A percentile compares a stretch with the other conserved stretches of the same genome.
Conservation (phyloP, 2,329 filamentous ascomycete genomes). For the Proliferodiscus dingleyae region DNA sequence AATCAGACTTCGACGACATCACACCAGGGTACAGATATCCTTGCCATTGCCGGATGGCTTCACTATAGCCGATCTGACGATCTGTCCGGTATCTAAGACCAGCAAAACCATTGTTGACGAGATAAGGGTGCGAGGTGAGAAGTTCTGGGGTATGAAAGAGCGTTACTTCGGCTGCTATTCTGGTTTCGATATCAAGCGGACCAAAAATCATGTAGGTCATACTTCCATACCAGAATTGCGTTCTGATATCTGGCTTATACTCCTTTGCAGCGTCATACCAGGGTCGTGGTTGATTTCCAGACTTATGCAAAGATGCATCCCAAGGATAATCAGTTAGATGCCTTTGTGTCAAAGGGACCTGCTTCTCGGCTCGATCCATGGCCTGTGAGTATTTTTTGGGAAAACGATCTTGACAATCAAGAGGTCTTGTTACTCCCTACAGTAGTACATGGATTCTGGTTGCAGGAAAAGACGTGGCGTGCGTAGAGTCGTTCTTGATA, state of each 20-base stretch:
- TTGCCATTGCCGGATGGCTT: too few relatives aligned
- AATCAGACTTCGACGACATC: too few relatives aligned
- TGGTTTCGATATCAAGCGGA: not conserved
- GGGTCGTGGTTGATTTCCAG: not conserved
- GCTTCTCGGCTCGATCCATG: too few relatives aligned
- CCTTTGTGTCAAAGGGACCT: too few relatives aligned
- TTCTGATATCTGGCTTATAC: too few relatives aligned
- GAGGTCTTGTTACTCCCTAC: slow-evolving; percentile 1
- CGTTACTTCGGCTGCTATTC: slow-evolving; percentile 3
- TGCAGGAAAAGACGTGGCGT: slow-evolving; percentile 3
- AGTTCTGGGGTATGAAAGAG: slow-evolving; percentile 3
- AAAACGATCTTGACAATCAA: not conserved
- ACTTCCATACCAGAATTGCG: not conserved
- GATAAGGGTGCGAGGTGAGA: slow-evolving; percentile 2
- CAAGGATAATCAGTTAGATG: not conserved
- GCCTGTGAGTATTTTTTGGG: too few relatives aligned
- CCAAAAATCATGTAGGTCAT: not conserved
- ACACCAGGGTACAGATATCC: too few relatives aligned
- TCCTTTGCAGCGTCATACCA: not conserved
- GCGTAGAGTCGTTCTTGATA: not conserved
- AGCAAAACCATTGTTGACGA: not conserved
- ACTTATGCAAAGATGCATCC: slow-evolving; percentile 3
- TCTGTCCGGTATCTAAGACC: too few relatives aligned
- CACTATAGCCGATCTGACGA: too few relatives aligned
- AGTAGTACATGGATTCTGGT: not conserved